phyloP scores from a whole-genome alignment of 1,284 basidiomycete species.

The Ceratobasidium papillatum region DNA sequence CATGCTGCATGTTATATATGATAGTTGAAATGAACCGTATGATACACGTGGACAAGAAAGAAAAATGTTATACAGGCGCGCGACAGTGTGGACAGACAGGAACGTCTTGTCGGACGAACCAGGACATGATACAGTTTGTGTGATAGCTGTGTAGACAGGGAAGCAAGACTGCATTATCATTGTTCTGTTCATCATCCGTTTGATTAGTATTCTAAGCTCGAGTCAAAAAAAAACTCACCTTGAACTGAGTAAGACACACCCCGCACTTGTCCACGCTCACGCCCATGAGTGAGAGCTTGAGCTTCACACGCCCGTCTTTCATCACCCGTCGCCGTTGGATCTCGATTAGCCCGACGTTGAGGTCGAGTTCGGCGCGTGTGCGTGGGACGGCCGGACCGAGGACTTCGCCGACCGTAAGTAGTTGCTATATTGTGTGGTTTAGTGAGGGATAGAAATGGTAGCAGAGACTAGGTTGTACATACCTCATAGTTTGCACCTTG shows the following conservation, averaged over 20 bases:
- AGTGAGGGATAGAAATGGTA: background rate
- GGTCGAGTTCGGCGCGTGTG: slow-evolving; percentile 51
- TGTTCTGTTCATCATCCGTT: slow-evolving; percentile 47
- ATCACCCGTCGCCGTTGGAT: slow-evolving; percentile 71
- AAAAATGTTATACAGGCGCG: slow-evolving; percentile 11
- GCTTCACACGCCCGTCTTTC: slow-evolving; percentile 75
- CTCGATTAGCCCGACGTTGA: slow-evolving; percentile 69
- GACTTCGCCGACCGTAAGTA: slow-evolving; percentile 68
- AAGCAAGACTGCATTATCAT: slow-evolving; percentile 65
- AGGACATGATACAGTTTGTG: slow-evolving; percentile 38
- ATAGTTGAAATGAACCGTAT: background rate
- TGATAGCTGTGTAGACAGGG: slow-evolving; percentile 67
- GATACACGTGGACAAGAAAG: background rate
- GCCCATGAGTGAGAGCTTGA: slow-evolving; percentile 78
- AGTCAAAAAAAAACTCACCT: slow-evolving; percentile 47
- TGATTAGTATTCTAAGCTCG: background rate
- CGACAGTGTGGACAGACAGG: slow-evolving; percentile 38
- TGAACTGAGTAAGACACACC: slow-evolving; percentile 82
- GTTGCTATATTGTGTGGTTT: slow-evolving; percentile 55
- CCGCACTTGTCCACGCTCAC: slow-evolving; percentile 78
- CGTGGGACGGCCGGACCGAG: slow-evolving; percentile 61
- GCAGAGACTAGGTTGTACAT: slow-evolving; percentile 47
- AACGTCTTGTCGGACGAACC: slow-evolving; percentile 27
- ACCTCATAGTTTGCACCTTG: slow-evolving; percentile 67
- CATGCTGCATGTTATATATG: slow-evolving; percentile 35